These are phyloP conservation scores for Suhomyces wounanorum DNA, from an alignment of 1,139 yeast species.

Conservation along the genomic window DNA sequence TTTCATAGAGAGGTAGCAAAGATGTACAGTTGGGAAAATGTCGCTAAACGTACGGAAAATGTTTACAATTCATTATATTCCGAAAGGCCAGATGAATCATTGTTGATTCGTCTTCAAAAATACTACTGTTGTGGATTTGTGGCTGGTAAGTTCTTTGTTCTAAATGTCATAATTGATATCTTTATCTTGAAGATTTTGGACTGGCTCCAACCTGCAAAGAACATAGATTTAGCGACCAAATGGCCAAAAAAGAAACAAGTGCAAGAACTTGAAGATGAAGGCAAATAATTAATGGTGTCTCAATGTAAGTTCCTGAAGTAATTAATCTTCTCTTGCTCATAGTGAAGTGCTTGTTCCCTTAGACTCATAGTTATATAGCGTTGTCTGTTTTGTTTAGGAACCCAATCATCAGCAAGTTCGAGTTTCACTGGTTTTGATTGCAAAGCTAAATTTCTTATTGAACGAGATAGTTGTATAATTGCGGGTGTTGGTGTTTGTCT, in stretches of 20 bases:
- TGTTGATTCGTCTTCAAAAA: slow-evolving; percentile 52
- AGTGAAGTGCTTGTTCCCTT: slow-evolving; percentile 12
- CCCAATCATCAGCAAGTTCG: slow-evolving; percentile 21
- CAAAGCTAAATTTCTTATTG: slow-evolving; percentile 5
- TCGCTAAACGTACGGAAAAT: slow-evolving; percentile 80
- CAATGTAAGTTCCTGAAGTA: neutral
- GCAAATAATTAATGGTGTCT: neutral
- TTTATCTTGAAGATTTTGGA: slow-evolving; percentile 65
- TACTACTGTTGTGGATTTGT: slow-evolving; percentile 77
- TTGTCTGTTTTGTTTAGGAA: slow-evolving; percentile 24
- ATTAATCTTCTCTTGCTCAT: neutral
- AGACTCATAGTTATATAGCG: slow-evolving; percentile 19
- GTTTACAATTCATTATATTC: slow-evolving; percentile 68
- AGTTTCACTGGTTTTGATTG: slow-evolving; percentile 14
- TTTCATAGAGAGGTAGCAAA: slow-evolving; percentile 77
- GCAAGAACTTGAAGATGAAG: neutral
- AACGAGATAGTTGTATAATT: neutral
- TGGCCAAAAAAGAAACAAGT: slow-evolving; percentile 58
- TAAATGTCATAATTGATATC: slow-evolving; percentile 79
- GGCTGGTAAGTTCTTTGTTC: slow-evolving; percentile 80
- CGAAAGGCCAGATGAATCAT: slow-evolving; percentile 46
- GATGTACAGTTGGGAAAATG: slow-evolving; percentile 93
- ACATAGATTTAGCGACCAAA: slow-evolving; percentile 71
- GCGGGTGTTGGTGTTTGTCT: neutral
- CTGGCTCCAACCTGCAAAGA: slow-evolving; percentile 64